Conservation (phyloP, 495 filamentous ascomycete genomes). For the Xylaria castorea region DNA sequence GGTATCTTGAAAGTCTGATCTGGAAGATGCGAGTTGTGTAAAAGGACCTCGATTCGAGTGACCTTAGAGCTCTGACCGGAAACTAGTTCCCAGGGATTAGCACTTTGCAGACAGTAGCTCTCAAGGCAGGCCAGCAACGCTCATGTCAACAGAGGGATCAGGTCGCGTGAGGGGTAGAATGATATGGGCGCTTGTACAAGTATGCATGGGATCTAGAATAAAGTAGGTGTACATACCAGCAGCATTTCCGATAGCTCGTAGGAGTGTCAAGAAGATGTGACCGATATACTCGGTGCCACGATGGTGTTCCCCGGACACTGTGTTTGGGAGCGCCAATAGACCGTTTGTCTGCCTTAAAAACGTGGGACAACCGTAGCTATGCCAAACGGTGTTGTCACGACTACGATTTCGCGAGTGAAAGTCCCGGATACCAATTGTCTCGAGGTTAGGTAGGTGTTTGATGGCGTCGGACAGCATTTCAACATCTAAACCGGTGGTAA, state of each 20-base stretch:
- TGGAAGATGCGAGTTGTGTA: conserved; percentile 34
- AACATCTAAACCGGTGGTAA: conserved; percentile 46
- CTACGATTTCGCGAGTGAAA: conserved; percentile 39
- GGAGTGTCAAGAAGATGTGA: conserved; percentile 37
- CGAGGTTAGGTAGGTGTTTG: conserved; percentile 52
- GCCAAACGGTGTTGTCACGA: conserved; percentile 35
- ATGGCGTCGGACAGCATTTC: conserved; percentile 60
- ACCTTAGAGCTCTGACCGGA: conserved; percentile 10
- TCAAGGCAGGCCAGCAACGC: neutral
- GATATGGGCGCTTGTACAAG: neutral
- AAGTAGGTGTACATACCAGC: conserved; percentile 23
- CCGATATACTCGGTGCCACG: conserved; percentile 18
- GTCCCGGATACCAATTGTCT: conserved; percentile 57
- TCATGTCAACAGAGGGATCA: neutral
- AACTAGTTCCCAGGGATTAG: conserved; percentile 14
- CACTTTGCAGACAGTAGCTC: neutral
- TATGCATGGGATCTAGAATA: neutral
- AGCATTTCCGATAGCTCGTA: conserved; percentile 42
- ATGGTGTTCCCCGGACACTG: neutral
- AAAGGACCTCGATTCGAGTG: conserved; percentile 47
- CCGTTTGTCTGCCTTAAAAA: conserved; percentile 27
- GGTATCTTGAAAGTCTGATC: conserved; percentile 48
- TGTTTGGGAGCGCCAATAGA: neutral
- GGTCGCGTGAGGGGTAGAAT: neutral
- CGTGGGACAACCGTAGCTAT: conserved; percentile 46